Percentiles rank a stretch among this genome's conserved stretches.
Conservation (phyloP, 371 early-diverging fungal genomes). For the Mucor racemosus region DNA sequence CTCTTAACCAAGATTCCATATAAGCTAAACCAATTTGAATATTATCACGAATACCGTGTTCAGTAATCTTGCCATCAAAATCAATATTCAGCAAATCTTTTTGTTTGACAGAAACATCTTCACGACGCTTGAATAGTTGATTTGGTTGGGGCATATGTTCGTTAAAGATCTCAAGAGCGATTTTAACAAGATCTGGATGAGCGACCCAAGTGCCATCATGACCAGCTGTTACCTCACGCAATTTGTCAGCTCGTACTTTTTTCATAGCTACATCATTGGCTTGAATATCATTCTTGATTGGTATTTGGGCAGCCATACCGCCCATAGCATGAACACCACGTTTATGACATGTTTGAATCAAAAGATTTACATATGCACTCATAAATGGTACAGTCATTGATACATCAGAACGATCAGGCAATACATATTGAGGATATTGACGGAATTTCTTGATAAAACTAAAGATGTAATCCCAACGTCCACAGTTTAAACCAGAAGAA, state of each 20-base stretch:
- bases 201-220: constrained; percentile 98
- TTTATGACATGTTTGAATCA: constrained; percentile 96
- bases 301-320: constrained; percentile 98
- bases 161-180: constrained; percentile 90
- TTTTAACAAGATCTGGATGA: constrained; percentile 91
- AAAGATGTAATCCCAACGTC: constrained; percentile 98
- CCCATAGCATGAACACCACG: constrained; percentile 98
- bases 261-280: constrained; percentile 91
- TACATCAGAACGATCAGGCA: constrained; percentile 90
- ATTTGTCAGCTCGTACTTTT: constrained; percentile 93
- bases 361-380: constrained; percentile 88
- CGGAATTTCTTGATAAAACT: constrained; percentile 95
- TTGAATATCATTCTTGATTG: constrained; percentile 87
- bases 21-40: constrained; percentile 90
- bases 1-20: constrained; percentile 96
- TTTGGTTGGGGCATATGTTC: constrained; percentile 95
- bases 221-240: constrained; percentile 92
- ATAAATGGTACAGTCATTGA: constrained; percentile 96
- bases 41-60: constrained; percentile 89
- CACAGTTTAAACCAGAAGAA: constrained; percentile 96
- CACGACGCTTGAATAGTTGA: constrained; percentile 90
- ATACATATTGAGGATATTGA: constrained; percentile 78
- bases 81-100: constrained; percentile 85
- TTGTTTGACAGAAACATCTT: constrained; percentile 85
- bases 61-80: constrained; percentile 84